These are phyloP conservation scores for Prunus yedoensis DNA, from an alignment of 331 rosid species.

Conservation along the genomic window DNA sequence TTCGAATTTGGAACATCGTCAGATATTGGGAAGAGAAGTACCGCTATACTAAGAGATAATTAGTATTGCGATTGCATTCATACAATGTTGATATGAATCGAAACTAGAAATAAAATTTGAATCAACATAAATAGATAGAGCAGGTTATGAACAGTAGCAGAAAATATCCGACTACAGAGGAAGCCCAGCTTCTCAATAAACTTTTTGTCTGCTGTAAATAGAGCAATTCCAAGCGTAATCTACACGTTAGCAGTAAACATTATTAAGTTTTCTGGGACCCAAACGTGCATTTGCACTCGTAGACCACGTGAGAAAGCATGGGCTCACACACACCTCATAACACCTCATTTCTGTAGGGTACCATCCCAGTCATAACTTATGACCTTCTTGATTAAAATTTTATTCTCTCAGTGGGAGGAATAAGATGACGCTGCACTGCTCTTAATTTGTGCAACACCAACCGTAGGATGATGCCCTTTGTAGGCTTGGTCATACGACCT, in stretches of 20 bases:
- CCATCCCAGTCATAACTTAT: not conserved
- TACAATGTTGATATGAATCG: too few relatives aligned
- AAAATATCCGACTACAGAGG: too few relatives aligned
- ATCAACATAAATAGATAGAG: too few relatives aligned
- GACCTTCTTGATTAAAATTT: not conserved
- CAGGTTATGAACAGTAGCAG: too few relatives aligned
- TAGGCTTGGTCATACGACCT: not conserved
- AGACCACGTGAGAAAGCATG: constrained; percentile 46
- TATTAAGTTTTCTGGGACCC: constrained; percentile 14
- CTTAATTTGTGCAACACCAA: too few relatives aligned
- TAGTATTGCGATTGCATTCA: too few relatives aligned
- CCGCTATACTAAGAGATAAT: too few relatives aligned
- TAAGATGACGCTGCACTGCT: not conserved
- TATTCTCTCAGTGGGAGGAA: not conserved
- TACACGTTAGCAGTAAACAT: not conserved
- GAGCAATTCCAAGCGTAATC: not conserved
- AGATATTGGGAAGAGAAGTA: too few relatives aligned
- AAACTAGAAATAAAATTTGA: too few relatives aligned
- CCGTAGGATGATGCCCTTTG: not conserved
- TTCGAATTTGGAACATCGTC: too few relatives aligned
- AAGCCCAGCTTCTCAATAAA: not conserved
- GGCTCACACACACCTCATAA: constrained; percentile 11
- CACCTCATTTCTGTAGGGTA: not conserved
- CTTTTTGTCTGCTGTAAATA: constrained; percentile 1
- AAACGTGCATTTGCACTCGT: not conserved